Base-by-base conservation (phyloP, 345 rosid species). In the Populus pruinosa region DNA sequence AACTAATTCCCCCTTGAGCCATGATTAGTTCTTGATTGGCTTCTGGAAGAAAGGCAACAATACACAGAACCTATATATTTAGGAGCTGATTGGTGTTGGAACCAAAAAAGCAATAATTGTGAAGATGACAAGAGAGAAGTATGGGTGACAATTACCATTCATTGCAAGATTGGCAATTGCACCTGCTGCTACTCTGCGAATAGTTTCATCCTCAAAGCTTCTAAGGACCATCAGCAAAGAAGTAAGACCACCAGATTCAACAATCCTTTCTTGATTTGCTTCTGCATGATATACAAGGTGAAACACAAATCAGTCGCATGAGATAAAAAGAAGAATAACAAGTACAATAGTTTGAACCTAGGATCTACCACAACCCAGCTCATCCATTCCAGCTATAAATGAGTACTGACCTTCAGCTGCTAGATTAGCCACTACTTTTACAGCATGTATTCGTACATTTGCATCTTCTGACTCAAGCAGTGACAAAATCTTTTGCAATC, bases 101-200 rank as follows among this genome's bases (percentile, higher is more conserved):
- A 69, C 64, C 65, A 73, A 23, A 11, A 21, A 31, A 43, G 39
- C 64, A 43, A 9, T 21, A 49, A 70, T 33, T 35, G 59, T 2
- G 39, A 25, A 75, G 73, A 65, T 29, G 8, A 62, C 20, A 35
- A 55, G 43, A 43, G 25, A n/a, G 8, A 43, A 44, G 20, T 55
- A 2, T 4, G 8, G 39, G 31, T 21, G 55, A 61, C 25, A 59
- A 23, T 66, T 78, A 78, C 85, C 85, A 76, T 82, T 82, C 85
- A 82, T 82, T 43, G 85, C 85, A 67, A 82, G 85, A 49, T 82
- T 82, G 77, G 85, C 85, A 71, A 82, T 71, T 43, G 85, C 85
- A 41, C 85, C 85, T 8, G 85, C 85, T 39, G 85, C 85, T 59
- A 82, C 85, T 66, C 85, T 78, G 64, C 82, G 79, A 70, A 82